Base-by-base conservation (phyloP, 495 filamentous ascomycete genomes). In the Amniculicola lignicola region DNA sequence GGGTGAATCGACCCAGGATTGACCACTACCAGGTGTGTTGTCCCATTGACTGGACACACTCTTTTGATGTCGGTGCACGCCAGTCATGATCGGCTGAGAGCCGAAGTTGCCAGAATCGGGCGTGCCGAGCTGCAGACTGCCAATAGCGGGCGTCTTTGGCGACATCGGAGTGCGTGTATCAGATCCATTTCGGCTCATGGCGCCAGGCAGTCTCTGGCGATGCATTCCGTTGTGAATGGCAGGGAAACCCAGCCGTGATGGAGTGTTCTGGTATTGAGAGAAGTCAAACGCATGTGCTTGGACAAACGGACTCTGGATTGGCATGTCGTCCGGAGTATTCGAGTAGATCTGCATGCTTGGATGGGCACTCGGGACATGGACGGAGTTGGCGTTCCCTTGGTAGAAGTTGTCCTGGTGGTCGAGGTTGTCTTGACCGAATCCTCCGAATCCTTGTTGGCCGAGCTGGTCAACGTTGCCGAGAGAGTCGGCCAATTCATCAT, bases 241-340 rank as follows among this genome's bases (percentile, higher is more conserved):
- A 15, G 58, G 53, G 19, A 49, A 57, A 4, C 42, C 62, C 74
- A 87, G 81, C 33, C 61, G 54, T 24, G 55, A 50, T 40, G 61
- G 61, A 0, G 61, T 46, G 6, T 75, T 75, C 23, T 79, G 77
- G 65, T 85, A 89, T 57, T 88, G 86, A 11, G 79, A 76, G 51
- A 85, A 86, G 65, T 82, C 80, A 72, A 89, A 92, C 63, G 79
- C 84, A 54, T 71, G 73, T 42, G 54, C 42, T 19, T 88, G 80
- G 22, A 85, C 77, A 59, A 90, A 96, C 0, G 90, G 90, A 64
- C 89, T 94, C 61, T 89, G 84, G 55, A 94, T 90, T 3, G 90
- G 89, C 39, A 86, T 83, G 19, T 88, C 88, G 40, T 95, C 90
- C 6, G 90, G 90, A 2, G 89, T 95, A 61, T 85, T 85, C 23